Evolutionary conservation across 192 early-diverging fungal genomes (phyloP).

Genomic region (Phlyctochytrium planicorne): DNA sequence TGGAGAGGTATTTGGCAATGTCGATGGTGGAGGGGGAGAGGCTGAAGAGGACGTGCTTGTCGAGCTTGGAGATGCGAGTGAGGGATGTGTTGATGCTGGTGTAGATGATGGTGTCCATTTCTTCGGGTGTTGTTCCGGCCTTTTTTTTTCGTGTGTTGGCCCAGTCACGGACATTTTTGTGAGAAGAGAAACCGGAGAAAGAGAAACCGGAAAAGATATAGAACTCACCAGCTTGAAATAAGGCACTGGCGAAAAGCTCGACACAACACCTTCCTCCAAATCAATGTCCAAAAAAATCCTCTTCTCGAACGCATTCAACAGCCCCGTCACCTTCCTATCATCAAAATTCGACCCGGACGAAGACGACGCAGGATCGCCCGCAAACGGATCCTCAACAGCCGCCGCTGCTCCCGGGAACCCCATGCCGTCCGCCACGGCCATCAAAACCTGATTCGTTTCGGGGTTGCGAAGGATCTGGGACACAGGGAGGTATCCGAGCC

Average conservation of each 20-base stretch:
- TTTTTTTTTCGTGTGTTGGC: too few species aligned
- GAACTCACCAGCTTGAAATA: not conserved
- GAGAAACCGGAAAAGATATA: not conserved
- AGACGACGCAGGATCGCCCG: too few species aligned
- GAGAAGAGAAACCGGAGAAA: not conserved
- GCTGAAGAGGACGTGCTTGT: constrained; percentile 45
- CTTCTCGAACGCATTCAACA: not conserved
- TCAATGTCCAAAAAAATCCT: not conserved
- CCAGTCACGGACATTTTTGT: too few species aligned
- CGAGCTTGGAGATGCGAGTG: constrained; percentile 33
- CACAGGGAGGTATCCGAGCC: not conserved
- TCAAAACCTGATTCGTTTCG: too few species aligned
- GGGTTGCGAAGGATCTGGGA: too few species aligned
- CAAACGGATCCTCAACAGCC: too few species aligned
- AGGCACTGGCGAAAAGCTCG: not conserved
- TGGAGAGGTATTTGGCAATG: constrained; percentile 10
- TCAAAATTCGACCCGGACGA: not conserved
- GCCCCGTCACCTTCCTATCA: not conserved
- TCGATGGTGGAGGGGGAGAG: constrained; percentile 16
- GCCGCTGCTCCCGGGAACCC: too few species aligned
- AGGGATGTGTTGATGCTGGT: constrained; percentile 34
- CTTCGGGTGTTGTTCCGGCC: constrained; percentile 9
- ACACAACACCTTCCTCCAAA: not conserved
- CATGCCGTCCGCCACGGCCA: not conserved
- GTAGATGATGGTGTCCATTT: constrained; percentile 53